A percentile compares a stretch with the other conserved stretches of the same genome.
Evolutionary conservation across 2,329 filamentous ascomycete species (phyloP).

Genomic region (Verticillium dahliae): DNA sequence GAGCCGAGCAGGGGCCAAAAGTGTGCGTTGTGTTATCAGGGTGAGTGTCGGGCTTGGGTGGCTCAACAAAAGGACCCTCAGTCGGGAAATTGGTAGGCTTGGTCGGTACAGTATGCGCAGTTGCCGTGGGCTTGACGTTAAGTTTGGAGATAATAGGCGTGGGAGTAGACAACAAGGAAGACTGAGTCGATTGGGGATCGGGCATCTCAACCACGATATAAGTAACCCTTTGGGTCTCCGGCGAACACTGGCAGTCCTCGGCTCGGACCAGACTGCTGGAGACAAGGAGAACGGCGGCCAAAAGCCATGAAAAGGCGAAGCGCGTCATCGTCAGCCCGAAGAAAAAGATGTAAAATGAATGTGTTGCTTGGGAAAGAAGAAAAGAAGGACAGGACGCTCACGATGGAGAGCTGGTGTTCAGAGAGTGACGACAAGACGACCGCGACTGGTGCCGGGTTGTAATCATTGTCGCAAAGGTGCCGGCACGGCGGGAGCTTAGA

Average conservation of each 20-base stretch:
- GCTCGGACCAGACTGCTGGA: constrained; percentile 5
- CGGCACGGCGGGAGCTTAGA: not conserved
- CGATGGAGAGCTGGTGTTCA: not conserved
- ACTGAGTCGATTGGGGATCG: constrained; percentile 4
- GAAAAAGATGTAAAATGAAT: not conserved
- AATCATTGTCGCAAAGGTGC: not conserved
- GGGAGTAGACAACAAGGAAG: not conserved
- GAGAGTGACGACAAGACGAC: not conserved
- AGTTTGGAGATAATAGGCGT: not conserved
- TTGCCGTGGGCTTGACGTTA: not conserved
- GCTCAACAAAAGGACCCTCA: not conserved
- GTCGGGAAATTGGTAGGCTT: not conserved
- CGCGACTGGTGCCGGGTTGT: not conserved
- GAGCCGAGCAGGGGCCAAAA: constrained; percentile 9
- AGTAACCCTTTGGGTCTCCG: constrained; percentile 8
- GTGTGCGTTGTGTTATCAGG: constrained; percentile 17
- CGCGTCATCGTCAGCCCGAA: constrained; percentile 4
- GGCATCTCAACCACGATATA: constrained; percentile 14
- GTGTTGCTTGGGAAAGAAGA: not conserved
- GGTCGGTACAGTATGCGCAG: constrained; percentile 1
- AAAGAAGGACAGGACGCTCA: not conserved
- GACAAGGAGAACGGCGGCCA: constrained; percentile 6
- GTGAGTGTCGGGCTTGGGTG: constrained; percentile 15
- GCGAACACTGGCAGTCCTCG: constrained; percentile 8
- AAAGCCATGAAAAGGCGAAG: constrained; percentile 1